Percentiles rank a stretch among this genome's conserved stretches.
phyloP scores from a whole-genome alignment of 2,329 filamentous ascomycete genomes.

The Pseudogymnoascus sp. region DNA sequence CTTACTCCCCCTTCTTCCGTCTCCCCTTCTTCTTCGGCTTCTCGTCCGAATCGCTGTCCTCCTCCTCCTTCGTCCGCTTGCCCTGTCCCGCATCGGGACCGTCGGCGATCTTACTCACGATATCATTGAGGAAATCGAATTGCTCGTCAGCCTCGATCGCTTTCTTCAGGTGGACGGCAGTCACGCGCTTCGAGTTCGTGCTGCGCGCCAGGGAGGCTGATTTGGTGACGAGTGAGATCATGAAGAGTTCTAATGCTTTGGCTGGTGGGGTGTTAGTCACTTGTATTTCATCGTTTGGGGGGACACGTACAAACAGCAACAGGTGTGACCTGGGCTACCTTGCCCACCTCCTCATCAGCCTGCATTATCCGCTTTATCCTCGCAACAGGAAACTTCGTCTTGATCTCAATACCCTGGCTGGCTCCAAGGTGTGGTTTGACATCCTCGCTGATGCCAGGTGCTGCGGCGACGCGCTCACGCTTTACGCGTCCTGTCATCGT shows the following conservation, averaged over 20 bases:
- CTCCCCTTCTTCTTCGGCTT: slow-evolving; percentile 23
- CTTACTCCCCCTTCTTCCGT: slow-evolving; percentile 16
- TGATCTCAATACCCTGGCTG: slow-evolving; percentile 62
- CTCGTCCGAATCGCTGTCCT: slow-evolving; percentile 21
- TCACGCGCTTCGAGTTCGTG: slow-evolving; percentile 81
- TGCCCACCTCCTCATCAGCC: slow-evolving; percentile 95
- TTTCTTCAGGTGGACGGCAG: slow-evolving; percentile 82
- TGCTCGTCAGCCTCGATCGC: slow-evolving; percentile 83
- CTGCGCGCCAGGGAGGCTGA: slow-evolving; percentile 75
- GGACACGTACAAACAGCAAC: slow-evolving; percentile 67
- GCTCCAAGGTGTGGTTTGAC: slow-evolving; percentile 22
- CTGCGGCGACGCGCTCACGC: not conserved
- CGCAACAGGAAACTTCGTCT: slow-evolving; percentile 93
- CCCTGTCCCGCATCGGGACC: slow-evolving; percentile 21
- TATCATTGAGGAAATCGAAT: slow-evolving; percentile 88
- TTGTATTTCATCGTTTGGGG: not conserved
- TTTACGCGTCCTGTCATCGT: not conserved
- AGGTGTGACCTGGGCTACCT: slow-evolving; percentile 94
- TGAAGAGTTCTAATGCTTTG: slow-evolving; percentile 94
- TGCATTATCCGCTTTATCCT: slow-evolving; percentile 99
- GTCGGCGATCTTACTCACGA: slow-evolving; percentile 75
- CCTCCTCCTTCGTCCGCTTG: slow-evolving; percentile 20
- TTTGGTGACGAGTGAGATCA: slow-evolving; percentile 87
- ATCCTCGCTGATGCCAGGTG: slow-evolving; percentile 4
- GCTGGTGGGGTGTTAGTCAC: slow-evolving; percentile 26